Conservation (phyloP, 495 filamentous ascomycete species). For the Copromyces sp. region DNA sequence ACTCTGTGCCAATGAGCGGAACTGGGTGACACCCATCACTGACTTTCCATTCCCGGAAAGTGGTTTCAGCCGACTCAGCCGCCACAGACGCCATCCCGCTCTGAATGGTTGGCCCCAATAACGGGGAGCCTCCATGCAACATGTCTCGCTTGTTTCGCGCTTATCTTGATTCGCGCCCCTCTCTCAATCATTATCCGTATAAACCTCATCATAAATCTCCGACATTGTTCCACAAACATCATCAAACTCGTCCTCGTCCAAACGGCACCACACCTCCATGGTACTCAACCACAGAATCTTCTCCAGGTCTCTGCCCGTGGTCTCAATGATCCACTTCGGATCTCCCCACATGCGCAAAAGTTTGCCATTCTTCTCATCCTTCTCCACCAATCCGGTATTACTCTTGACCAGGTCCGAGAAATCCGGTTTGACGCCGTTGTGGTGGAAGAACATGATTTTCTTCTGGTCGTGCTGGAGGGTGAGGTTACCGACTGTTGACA, state of each 20-base stretch:
- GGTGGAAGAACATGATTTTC: conserved; percentile 43
- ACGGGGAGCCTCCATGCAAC: background rate
- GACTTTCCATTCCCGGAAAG: background rate
- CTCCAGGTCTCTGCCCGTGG: conserved; percentile 39
- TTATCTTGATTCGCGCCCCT: background rate
- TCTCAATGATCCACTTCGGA: conserved; percentile 25
- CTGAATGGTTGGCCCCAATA: background rate
- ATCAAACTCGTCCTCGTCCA: background rate
- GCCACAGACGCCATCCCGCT: background rate
- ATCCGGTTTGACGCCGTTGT: conserved; percentile 46
- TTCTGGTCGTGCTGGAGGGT: conserved; percentile 12
- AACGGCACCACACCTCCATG: conserved; percentile 31
- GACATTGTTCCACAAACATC: conserved; percentile 10
- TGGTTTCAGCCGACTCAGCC: background rate
- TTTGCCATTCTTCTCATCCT: conserved; percentile 7
- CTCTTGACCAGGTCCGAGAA: conserved; percentile 17
- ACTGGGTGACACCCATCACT: background rate
- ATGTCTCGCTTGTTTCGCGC: background rate
- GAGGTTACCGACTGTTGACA: background rate
- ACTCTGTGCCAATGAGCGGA: background rate
- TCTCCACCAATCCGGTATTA: background rate
- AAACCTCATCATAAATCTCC: conserved; percentile 4
- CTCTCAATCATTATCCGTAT: background rate
- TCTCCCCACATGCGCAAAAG: conserved; percentile 16
- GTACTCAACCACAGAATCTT: conserved; percentile 41